Conservation (phyloP, 495 filamentous ascomycete species). For the Symbiotaphrina buchneri region DNA sequence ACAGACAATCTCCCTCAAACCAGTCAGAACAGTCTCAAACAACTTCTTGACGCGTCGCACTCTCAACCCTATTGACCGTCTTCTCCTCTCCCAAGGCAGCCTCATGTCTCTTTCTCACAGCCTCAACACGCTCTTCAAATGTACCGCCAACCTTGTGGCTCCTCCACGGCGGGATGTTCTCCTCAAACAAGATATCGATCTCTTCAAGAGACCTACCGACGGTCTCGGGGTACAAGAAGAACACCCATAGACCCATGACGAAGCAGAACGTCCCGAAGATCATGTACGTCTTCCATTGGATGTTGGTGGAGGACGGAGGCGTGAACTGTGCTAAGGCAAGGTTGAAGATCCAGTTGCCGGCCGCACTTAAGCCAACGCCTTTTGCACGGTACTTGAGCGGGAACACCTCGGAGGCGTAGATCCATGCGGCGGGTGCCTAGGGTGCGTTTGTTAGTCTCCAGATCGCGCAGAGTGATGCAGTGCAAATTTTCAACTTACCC, state of each 20-base stretch:
- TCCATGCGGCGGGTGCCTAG: too few species aligned
- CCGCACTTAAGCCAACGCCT: constrained; percentile 41
- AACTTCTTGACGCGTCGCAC: too few species aligned
- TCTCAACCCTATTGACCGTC: too few species aligned
- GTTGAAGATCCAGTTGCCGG: constrained; percentile 37
- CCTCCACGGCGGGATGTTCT: too few species aligned
- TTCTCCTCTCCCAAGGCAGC: too few species aligned
- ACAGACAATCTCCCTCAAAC: too few species aligned
- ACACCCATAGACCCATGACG: constrained; percentile 33
- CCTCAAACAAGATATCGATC: constrained; percentile 14
- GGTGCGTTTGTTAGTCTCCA: too few species aligned
- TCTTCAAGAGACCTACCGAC: constrained; percentile 21
- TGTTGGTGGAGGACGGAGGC: constrained; percentile 24
- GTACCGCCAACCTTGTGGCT: too few species aligned
- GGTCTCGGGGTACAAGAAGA: constrained; percentile 31
- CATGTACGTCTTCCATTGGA: constrained; percentile 33
- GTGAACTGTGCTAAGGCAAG: constrained; percentile 23
- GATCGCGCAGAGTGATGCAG: too few species aligned
- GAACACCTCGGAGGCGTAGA: constrained; percentile 39
- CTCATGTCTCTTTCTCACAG: too few species aligned
- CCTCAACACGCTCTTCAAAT: too few species aligned
- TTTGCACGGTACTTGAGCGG: constrained; percentile 42
- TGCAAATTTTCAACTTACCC: constrained; percentile 32
- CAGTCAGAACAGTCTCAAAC: too few species aligned
- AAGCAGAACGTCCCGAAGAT: constrained; percentile 26